A percentile compares a stretch with the other conserved stretches of the same genome.
phyloP scores from a whole-genome alignment of 2,329 filamentous ascomycete genomes.

The Pestalotiopsis sp. region DNA sequence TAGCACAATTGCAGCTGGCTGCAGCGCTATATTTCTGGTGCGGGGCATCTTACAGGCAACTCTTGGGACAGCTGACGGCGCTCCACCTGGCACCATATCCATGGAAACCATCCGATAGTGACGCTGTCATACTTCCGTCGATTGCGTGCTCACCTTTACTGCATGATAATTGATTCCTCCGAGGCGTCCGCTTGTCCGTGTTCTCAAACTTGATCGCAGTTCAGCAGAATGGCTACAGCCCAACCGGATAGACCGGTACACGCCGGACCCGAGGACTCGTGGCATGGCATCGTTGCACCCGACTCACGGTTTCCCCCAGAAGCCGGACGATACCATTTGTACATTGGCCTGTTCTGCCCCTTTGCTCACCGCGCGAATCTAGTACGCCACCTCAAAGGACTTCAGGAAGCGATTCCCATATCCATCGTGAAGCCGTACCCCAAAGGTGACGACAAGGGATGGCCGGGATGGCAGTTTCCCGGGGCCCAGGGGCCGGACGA shows the following conservation, averaged over 20 bases:
- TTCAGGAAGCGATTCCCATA: constrained; percentile 52
- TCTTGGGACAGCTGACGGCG: no score
- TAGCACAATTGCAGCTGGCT: no score
- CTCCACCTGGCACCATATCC: not conserved
- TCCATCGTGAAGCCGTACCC: constrained; percentile 66
- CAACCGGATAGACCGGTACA: constrained; percentile 17
- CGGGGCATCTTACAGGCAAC: no score
- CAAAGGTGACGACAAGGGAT: constrained; percentile 63
- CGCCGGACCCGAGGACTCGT: constrained; percentile 22
- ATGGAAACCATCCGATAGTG: not conserved
- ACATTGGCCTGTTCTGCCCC: constrained; percentile 60
- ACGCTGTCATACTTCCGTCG: not conserved
- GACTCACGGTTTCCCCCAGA: constrained; percentile 22
- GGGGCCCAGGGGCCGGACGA: constrained; percentile 35
- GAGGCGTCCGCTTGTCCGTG: not conserved
- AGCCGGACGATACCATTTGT: constrained; percentile 23
- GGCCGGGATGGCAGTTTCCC: constrained; percentile 64
- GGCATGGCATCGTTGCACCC: constrained; percentile 24
- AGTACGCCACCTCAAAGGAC: constrained; percentile 56
- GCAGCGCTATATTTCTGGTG: no score
- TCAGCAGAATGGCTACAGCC: not conserved
- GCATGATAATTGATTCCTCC: not conserved
- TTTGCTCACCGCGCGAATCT: constrained; percentile 63
- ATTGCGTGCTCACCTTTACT: not conserved
- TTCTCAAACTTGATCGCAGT: not conserved